These are phyloP conservation scores for Ceriops decandra DNA, from an alignment of 345 rosid genomes.

Conservation along the genomic window DNA sequence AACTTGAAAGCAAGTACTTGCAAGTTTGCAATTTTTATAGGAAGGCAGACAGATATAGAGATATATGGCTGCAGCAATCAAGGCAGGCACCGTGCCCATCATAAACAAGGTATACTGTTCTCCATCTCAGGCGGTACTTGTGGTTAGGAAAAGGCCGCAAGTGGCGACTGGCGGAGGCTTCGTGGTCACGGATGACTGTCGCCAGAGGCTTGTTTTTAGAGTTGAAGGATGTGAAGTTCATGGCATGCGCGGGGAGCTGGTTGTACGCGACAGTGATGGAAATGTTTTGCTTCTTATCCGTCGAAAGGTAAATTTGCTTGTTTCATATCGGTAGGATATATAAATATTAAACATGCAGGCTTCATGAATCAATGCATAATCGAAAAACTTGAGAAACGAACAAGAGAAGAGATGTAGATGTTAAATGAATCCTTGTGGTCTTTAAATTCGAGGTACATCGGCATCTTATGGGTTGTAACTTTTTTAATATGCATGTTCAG, in stretches of 20 bases:
- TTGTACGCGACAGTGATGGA: slow-evolving; percentile 52
- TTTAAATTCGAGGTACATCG: too few relatives aligned
- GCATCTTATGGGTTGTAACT: too few relatives aligned
- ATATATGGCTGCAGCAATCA: slow-evolving; percentile 13
- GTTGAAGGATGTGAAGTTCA: slow-evolving; percentile 82
- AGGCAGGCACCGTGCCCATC: slow-evolving; percentile 23
- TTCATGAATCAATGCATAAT: too few relatives aligned
- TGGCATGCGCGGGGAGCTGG: slow-evolving; percentile 56
- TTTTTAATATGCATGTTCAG: too few relatives aligned
- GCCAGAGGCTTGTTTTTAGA: slow-evolving; percentile 57
- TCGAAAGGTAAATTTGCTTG: slow-evolving; percentile 47
- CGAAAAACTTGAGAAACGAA: too few relatives aligned
- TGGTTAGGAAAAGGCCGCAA: slow-evolving; percentile 72
- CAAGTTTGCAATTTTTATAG: background rate
- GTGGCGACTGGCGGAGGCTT: slow-evolving; percentile 82
- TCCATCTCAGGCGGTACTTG: slow-evolving; percentile 47
- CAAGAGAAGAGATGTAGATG: too few relatives aligned
- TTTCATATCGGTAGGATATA: background rate
- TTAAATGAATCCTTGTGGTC: too few relatives aligned
- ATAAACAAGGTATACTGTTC: slow-evolving; percentile 70
- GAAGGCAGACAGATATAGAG: background rate
- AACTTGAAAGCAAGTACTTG: background rate
- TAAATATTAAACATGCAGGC: too few relatives aligned
- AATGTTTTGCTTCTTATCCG: slow-evolving; percentile 62
- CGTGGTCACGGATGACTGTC: slow-evolving; percentile 56